These are phyloP conservation scores for Apiotrichum veenhuisii DNA, from an alignment of 1,284 basidiomycete genomes.

Conservation along the genomic window DNA sequence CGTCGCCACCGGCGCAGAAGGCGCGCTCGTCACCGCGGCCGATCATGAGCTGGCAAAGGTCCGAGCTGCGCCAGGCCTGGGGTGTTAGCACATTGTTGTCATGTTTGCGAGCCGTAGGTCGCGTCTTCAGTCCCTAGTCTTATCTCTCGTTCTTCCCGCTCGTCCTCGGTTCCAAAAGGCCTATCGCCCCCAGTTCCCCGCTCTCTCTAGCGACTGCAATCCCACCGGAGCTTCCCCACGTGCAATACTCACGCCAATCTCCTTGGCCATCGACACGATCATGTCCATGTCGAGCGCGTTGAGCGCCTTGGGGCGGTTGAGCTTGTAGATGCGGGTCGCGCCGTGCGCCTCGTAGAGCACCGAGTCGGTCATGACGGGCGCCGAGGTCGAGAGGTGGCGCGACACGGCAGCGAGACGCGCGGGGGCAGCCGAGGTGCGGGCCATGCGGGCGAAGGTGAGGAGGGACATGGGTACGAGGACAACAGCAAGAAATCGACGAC, in stretches of 20 bases:
- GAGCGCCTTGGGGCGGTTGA: constrained; percentile 73
- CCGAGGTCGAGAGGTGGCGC: constrained; percentile 31
- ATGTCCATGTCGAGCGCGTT: constrained; percentile 84
- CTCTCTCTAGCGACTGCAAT: no score
- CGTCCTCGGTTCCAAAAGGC: no score
- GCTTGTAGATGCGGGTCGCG: constrained; percentile 32
- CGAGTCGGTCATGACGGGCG: constrained; percentile 21
- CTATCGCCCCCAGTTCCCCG: no score
- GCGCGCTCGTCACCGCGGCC: constrained; percentile 73
- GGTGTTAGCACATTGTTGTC: background rate
- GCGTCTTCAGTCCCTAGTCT: no score
- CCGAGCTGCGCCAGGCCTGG: constrained; percentile 75
- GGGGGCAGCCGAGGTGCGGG: constrained; percentile 16
- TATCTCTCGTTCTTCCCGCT: no score
- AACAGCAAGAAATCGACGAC: background rate
- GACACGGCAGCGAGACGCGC: constrained; percentile 28
- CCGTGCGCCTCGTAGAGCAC: constrained; percentile 27
- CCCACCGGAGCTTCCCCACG: background rate
- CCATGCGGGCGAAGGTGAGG: constrained; percentile 18
- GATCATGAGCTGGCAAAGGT: constrained; percentile 70
- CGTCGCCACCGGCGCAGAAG: constrained; percentile 95
- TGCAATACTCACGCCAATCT: constrained; percentile 31
- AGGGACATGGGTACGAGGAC: constrained; percentile 18
- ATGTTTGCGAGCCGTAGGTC: no score
- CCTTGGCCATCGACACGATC: constrained; percentile 66